phyloP scores from a whole-genome alignment of 768 basidiomycete genomes.

The Rhizopogon vesiculosus region DNA sequence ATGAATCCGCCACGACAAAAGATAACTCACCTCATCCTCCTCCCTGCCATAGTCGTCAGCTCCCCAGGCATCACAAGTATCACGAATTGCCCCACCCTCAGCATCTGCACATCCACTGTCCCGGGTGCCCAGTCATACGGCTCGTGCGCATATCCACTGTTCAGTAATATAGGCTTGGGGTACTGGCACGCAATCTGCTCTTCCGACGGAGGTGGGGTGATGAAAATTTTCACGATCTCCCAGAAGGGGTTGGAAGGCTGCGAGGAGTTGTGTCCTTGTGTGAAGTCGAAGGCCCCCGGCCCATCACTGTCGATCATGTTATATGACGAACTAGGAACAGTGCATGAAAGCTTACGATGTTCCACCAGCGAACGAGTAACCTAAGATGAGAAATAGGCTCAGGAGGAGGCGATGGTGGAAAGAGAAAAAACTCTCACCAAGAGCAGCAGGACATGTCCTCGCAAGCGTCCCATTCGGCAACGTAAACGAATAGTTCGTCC shows the following conservation, averaged over 20 bases:
- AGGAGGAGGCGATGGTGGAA: neutral
- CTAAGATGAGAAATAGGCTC: slow-evolving; percentile 27
- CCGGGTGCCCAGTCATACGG: slow-evolving; percentile 76
- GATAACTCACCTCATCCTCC: slow-evolving; percentile 58
- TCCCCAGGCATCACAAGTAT: slow-evolving; percentile 76
- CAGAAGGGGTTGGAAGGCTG: slow-evolving; percentile 71
- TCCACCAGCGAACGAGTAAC: slow-evolving; percentile 74
- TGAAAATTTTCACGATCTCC: slow-evolving; percentile 68
- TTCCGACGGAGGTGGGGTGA: slow-evolving; percentile 61
- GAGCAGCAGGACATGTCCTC: slow-evolving; percentile 72
- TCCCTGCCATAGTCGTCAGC: slow-evolving; percentile 78
- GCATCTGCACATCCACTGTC: slow-evolving; percentile 72
- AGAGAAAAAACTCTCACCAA: slow-evolving; percentile 42
- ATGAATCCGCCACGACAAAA: neutral
- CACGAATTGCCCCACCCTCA: slow-evolving; percentile 72
- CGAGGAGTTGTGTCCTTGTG: slow-evolving; percentile 68
- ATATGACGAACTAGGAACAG: neutral
- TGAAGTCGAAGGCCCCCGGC: slow-evolving; percentile 74
- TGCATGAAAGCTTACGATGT: slow-evolving; percentile 57
- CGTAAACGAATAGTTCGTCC: slow-evolving; percentile 60
- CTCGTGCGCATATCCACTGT: slow-evolving; percentile 64
- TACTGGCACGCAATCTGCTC: slow-evolving; percentile 66
- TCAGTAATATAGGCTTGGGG: slow-evolving; percentile 76
- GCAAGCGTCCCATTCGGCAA: slow-evolving; percentile 64
- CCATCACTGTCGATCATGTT: slow-evolving; percentile 51